Evolutionary conservation across 441 rosid species (phyloP).

Genomic region (Bocquillonia castaneifolia): DNA sequence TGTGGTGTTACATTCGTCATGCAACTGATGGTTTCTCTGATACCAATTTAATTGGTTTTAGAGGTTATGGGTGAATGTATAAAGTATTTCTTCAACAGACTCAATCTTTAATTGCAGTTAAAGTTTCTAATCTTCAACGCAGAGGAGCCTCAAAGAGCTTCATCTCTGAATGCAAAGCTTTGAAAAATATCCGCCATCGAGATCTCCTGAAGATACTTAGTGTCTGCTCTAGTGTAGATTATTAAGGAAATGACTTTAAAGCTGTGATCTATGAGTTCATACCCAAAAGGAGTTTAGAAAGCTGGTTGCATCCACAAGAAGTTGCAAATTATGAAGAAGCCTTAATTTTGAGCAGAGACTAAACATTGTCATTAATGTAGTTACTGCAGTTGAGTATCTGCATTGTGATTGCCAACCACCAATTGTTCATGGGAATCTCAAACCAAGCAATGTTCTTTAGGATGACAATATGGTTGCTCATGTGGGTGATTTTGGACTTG

Average conservation of each 20-base stretch:
- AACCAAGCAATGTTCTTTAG: constrained; percentile 6
- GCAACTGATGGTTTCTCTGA: constrained; percentile 30
- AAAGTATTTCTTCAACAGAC: background rate
- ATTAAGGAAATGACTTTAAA: background rate
- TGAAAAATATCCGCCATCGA: background rate
- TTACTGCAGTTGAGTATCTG: background rate
- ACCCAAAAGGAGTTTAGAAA: constrained; percentile 9
- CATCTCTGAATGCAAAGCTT: background rate
- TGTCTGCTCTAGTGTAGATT: background rate
- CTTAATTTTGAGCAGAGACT: background rate
- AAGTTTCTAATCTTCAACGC: constrained; percentile 1
- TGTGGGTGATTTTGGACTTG: constrained; percentile 9
- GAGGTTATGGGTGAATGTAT: constrained; percentile 25
- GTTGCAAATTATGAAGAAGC: background rate
- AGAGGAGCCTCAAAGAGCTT: constrained; percentile 6
- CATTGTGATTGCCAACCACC: background rate
- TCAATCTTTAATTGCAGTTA: background rate
- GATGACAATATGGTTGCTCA: background rate
- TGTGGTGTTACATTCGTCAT: no score
- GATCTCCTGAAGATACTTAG: background rate
- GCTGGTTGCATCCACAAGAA: no score
- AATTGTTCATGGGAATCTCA: constrained; percentile 3
- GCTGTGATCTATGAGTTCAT: constrained; percentile 14
- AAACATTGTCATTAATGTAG: background rate
- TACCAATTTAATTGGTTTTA: constrained; percentile 22